phyloP scores from a whole-genome alignment of 805 yeast genomes.

The Ogataea polymorpha region DNA sequence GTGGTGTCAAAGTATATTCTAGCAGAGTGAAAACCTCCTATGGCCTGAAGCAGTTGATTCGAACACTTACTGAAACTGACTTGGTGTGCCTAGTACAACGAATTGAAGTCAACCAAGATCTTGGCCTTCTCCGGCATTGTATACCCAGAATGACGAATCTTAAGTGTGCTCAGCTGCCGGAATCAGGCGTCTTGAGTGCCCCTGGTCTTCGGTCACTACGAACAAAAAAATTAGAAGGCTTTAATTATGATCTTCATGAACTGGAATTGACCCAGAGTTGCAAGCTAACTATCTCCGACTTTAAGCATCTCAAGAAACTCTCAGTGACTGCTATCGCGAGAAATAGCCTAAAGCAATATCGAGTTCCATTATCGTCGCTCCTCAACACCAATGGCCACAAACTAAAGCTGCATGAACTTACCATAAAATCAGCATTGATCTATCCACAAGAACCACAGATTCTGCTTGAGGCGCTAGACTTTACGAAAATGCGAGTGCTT shows the following conservation, averaged over 20 bases:
- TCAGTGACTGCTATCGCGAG: background rate
- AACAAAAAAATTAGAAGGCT: background rate
- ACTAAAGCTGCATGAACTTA: conserved; percentile 12
- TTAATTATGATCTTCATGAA: background rate
- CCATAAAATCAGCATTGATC: conserved; percentile 16
- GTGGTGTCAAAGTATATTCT: conserved; percentile 14
- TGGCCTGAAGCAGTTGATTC: conserved; percentile 24
- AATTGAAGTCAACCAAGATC: background rate
- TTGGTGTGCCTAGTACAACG: background rate
- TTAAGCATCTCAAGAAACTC: background rate
- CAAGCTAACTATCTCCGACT: background rate
- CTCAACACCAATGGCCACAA: background rate
- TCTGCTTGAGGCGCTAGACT: conserved; percentile 13
- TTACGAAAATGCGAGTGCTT: conserved; percentile 15
- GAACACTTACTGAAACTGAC: conserved; percentile 10
- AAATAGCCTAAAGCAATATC: conserved; percentile 3
- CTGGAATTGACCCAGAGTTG: background rate
- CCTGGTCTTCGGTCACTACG: background rate
- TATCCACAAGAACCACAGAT: conserved; percentile 13
- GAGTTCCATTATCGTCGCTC: background rate
- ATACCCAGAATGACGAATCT: conserved; percentile 1
- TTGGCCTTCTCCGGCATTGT: background rate
- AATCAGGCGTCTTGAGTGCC: background rate
- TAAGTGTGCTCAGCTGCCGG: background rate
- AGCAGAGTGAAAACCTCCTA: conserved; percentile 21